Evolutionary conservation across 1,284 basidiomycete genomes (phyloP).

Genomic region (Ceratobasidium sp.): DNA sequence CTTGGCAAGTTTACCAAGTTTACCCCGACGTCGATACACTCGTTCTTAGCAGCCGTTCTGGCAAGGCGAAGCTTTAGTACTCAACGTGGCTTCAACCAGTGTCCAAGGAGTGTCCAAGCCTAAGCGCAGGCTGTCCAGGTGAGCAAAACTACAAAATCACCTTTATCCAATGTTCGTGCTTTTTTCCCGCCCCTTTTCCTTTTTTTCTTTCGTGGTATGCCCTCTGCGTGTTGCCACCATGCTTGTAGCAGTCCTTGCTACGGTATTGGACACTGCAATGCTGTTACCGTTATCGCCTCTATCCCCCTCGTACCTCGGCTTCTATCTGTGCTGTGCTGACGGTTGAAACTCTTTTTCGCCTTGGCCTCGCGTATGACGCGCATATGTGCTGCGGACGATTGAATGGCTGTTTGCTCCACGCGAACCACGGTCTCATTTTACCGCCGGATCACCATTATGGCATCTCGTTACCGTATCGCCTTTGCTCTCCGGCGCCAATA

Average conservation of each 20-base stretch:
- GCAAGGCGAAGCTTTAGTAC: constrained; percentile 11
- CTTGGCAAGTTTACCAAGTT: too few relatives aligned
- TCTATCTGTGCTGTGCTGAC: constrained; percentile 28
- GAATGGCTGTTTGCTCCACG: too few relatives aligned
- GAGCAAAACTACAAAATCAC: constrained; percentile 21
- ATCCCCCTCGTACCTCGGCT: constrained; percentile 1
- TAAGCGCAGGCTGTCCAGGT: constrained; percentile 41
- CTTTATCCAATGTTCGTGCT: constrained; percentile 27
- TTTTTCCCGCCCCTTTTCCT: background rate
- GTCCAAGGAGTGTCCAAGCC: constrained; percentile 37
- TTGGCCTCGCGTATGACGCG: background rate
- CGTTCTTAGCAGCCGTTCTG: background rate
- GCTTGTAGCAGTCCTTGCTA: background rate
- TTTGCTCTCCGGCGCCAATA: background rate
- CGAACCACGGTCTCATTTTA: too few relatives aligned
- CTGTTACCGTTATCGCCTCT: background rate
- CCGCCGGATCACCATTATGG: constrained; percentile 17
- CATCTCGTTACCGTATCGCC: constrained; percentile 19
- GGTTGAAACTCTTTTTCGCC: constrained; percentile 26
- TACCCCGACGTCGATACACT: too few relatives aligned
- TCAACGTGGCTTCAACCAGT: constrained; percentile 39
- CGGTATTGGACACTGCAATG: background rate
- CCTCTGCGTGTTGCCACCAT: background rate
- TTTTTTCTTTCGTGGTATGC: background rate
- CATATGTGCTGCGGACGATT: background rate